Evolutionary conservation across 345 rosid species (phyloP), one percentile per base, ranked within the genome.

Genomic region (Lepidium aucheri): DNA sequence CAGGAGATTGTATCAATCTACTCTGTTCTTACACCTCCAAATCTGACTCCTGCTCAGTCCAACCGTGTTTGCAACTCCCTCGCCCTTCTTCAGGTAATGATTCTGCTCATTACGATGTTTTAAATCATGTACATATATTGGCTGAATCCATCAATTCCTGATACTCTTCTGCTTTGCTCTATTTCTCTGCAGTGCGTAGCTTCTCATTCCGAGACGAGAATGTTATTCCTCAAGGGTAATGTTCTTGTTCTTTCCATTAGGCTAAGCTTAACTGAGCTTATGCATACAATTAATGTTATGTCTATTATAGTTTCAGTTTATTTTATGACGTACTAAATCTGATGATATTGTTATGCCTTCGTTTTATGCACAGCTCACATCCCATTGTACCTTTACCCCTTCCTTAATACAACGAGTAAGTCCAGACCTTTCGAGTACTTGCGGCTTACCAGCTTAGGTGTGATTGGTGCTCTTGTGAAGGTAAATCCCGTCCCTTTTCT

Each of bases 1-100:
- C 89, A 95, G 99, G 99, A 95, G 80, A 91, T 95, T 33, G 93
- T 95, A 51, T 91, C 95, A 43, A 89, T 95, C 79, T 95, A 91
- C 72, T 93, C 96, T 76, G 93, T 89, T 76, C 87, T 95, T 14
- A 79, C 99, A 8, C 97, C 99, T 18, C 99, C 97, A 12, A 87
- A 81, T 76, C 77, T 95, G 56, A 79, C 85, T 71, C 91, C 95
- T 8, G 90, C 96, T 9, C 97, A 91, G 67, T 95, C 99, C 35
- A 91, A 89, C 76, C 86, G 99, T 68, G 99, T 95, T 43, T 95
- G 99, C 78, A 91, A 95, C 77, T 95, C 96, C 46, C 91, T 95
- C 35, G 99, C 99, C 32, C 96, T 95, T 74, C 97, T 95, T 80
- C 99, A 95, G 95, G 99, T 94, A 39, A 43, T 39, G 15, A 39